Evolutionary conservation across 2,329 filamentous ascomycete genomes (phyloP).

Genomic region (Aspergillus quadricinctus): DNA sequence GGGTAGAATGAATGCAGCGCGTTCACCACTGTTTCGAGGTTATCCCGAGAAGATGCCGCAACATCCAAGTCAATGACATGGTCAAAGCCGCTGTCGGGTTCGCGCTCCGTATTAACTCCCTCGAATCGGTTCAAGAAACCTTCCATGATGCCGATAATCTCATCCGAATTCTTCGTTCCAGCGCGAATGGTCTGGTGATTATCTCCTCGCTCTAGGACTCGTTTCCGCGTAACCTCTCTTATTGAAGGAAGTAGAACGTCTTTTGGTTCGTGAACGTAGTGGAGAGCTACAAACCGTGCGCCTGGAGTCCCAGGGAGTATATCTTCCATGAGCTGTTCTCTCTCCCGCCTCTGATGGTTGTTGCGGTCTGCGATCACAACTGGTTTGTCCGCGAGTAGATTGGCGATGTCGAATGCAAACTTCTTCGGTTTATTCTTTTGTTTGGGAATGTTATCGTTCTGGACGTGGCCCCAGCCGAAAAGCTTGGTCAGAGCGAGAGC

Average conservation of each 20-base stretch:
- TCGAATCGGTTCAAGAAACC: slow-evolving; percentile 87
- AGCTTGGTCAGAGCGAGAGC: slow-evolving; percentile 75
- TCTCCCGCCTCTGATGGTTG: slow-evolving; percentile 84
- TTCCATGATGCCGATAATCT: slow-evolving; percentile 90
- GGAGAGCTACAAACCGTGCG: slow-evolving; percentile 74
- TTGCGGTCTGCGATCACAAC: slow-evolving; percentile 91
- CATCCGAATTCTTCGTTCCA: slow-evolving; percentile 62
- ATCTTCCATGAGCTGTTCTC: slow-evolving; percentile 81
- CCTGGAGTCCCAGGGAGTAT: slow-evolving; percentile 58
- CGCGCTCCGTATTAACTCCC: slow-evolving; percentile 59
- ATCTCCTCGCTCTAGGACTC: slow-evolving; percentile 81
- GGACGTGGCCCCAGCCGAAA: slow-evolving; percentile 87
- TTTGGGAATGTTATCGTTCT: slow-evolving; percentile 92
- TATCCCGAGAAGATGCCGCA: slow-evolving; percentile 69
- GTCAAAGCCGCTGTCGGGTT: slow-evolving; percentile 81
- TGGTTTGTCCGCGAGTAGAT: slow-evolving; percentile 58
- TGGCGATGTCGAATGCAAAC: slow-evolving; percentile 69
- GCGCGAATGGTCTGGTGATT: slow-evolving; percentile 98
- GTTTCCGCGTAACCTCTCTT: slow-evolving; percentile 66
- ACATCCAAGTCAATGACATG: slow-evolving; percentile 80
- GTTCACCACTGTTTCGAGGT: slow-evolving; percentile 73
- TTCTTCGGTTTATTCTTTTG: slow-evolving; percentile 68
- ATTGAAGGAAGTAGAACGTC: slow-evolving; percentile 64
- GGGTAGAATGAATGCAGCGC: slow-evolving; percentile 74
- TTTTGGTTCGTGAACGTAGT: slow-evolving; percentile 74